Evolutionary conservation across 1,139 yeast genomes (phyloP).

Genomic region (Lodderomyces theae): DNA sequence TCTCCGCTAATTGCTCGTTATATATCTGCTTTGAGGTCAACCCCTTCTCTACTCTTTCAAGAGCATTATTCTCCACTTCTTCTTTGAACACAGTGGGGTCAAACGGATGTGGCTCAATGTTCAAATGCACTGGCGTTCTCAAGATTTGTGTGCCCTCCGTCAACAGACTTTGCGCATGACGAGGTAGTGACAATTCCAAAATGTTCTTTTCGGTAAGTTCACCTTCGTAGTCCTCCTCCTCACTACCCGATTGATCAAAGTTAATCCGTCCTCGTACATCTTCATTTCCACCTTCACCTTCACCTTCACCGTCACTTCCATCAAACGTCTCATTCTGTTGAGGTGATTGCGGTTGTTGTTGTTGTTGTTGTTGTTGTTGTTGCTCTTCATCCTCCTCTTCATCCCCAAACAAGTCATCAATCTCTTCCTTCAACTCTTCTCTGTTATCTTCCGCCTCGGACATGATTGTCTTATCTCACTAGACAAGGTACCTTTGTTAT

Average conservation of each 20-base stretch:
- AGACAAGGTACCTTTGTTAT: too few relatives aligned
- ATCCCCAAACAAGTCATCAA: slow-evolving; percentile 51
- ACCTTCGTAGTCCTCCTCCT: slow-evolving; percentile 17
- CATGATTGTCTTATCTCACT: too few relatives aligned
- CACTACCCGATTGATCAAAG: slow-evolving; percentile 2
- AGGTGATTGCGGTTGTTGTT: too few relatives aligned
- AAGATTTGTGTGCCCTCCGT: slow-evolving; percentile 52
- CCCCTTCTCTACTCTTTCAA: slow-evolving; percentile 32
- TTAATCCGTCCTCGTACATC: slow-evolving; percentile 17
- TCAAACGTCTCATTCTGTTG: slow-evolving; percentile 10
- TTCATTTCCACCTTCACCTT: slow-evolving; percentile 14
- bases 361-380: slow-evolving; percentile 22
- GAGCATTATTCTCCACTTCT: slow-evolving; percentile 48
- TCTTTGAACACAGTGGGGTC: slow-evolving; percentile 70
- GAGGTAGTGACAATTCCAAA: slow-evolving; percentile 66
- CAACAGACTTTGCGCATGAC: slow-evolving; percentile 60
- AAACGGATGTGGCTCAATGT: slow-evolving; percentile 83
- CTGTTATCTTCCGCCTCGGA: slow-evolving; percentile 12
- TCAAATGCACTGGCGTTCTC: slow-evolving; percentile 78
- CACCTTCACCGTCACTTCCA: too few relatives aligned
- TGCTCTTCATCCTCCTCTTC: slow-evolving; percentile 25
- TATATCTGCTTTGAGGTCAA: slow-evolving; percentile 35
- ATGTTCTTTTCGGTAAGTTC: slow-evolving; percentile 31
- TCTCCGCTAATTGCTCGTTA: slow-evolving; percentile 48
- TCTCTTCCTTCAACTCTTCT: slow-evolving; percentile 24